Base-by-base conservation (phyloP, 1,284 basidiomycete species). In the Ceratobasidium theobromae region DNA sequence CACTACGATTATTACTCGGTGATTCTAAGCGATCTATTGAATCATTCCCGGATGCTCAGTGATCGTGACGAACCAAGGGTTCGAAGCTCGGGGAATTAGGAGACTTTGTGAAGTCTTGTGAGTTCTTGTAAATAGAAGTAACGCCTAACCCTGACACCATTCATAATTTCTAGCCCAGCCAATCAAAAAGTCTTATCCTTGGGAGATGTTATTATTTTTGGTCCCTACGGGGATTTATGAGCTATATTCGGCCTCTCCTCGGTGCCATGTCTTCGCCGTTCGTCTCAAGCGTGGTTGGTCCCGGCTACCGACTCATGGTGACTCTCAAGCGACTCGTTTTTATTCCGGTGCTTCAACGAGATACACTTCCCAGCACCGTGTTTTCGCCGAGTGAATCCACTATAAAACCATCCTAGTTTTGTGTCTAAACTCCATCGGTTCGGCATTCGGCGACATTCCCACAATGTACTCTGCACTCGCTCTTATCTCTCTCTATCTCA, bases 401-500 rank as follows among this genome's bases (percentile, higher is more conserved):
- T 64, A 64, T 64, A 64, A 52, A 64, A 18, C 41, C 38, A 14
- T 30, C 14, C 5, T 40, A 14, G 41, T 28, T 64, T 38, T 18
- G n/a, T 49, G 28, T 35, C 25, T 35, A 51, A 43, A 52, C 46
- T 14, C 2, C 48, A 62, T 62, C 58, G 35, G 48, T 41, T 52
- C 58, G 30, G 30, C 33, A 28, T 30, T 62, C 38, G 33, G 21
- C 45, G 35, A 3, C 45, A 23, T 21, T 11, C 18, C 43, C 52
- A 52, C 60, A 52, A 64, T 64, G 60, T 52, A 38, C 33, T 52
- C 46, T 38, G 35, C 40, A 18, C 46, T 65, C 48, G 60, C 38
- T 52, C 60, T 69, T 54, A 6, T 66, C 38, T 68, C 69, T 21
- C 51, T 67, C 54, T 69, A 69, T 45, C 30, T 69, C 66, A 51